Conservation (phyloP, 1,284 basidiomycete genomes). For the Boletellus deceptivus region DNA sequence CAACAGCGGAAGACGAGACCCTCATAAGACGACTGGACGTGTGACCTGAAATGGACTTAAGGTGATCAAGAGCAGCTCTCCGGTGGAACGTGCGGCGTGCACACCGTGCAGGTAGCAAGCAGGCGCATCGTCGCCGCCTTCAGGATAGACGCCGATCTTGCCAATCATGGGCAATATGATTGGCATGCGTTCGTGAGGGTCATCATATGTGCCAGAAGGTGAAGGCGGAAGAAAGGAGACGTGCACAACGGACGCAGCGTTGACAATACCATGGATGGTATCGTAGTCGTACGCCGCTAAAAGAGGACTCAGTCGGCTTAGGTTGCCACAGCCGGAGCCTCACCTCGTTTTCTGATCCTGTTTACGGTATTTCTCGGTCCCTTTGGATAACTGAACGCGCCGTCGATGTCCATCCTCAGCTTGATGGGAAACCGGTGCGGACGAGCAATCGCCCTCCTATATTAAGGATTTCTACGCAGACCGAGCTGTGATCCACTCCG, state of each 20-base stretch:
- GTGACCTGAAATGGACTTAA: slow-evolving; percentile 11
- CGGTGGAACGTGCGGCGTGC: not conserved
- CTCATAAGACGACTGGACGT: slow-evolving; percentile 31
- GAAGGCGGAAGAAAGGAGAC: slow-evolving; percentile 26
- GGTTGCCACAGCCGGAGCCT: not conserved
- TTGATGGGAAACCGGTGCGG: not conserved
- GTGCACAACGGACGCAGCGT: slow-evolving; percentile 24
- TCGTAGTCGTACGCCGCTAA: slow-evolving; percentile 22
- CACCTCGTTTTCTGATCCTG: slow-evolving; percentile 27
- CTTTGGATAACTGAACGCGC: slow-evolving; percentile 15
- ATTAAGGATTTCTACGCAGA: no score
- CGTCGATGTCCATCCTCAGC: slow-evolving; percentile 13
- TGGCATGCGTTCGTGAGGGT: slow-evolving; percentile 15
- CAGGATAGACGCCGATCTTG: slow-evolving; percentile 21
- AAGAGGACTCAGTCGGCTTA: not conserved
- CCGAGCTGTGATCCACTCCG: no score
- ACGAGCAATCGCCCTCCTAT: not conserved
- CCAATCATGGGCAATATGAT: slow-evolving; percentile 29
- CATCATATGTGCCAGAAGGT: slow-evolving; percentile 11
- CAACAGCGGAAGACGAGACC: slow-evolving; percentile 6
- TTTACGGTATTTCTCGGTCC: slow-evolving; percentile 25
- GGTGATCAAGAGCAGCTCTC: not conserved
- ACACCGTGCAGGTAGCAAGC: slow-evolving; percentile 28
- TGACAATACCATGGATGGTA: slow-evolving; percentile 23
- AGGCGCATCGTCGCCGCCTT: slow-evolving; percentile 6